Evolutionary conservation across 2,329 filamentous ascomycete species (phyloP).

Genomic region (Fusarium fujikuroi): DNA sequence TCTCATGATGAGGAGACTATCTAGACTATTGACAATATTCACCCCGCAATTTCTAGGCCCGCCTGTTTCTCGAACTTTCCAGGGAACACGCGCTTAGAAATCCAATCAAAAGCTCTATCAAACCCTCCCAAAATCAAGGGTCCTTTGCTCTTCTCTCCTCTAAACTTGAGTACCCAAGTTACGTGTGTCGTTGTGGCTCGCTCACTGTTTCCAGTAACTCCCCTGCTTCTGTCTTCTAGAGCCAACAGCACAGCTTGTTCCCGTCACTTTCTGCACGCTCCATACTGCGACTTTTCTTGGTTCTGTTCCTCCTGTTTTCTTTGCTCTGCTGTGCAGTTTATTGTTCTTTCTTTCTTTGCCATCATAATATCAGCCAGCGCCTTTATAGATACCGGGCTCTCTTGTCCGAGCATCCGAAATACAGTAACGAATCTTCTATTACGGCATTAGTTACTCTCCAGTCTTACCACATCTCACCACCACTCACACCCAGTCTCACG

Average conservation of each 20-base stretch:
- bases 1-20: slow-evolving; percentile 15
- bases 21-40: neutral
- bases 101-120: slow-evolving; percentile 38
- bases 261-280: neutral
- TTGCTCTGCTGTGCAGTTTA: neutral
- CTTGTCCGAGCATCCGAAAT: neutral
- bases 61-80: slow-evolving; percentile 44
- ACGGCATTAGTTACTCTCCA: neutral
- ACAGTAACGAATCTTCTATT: neutral
- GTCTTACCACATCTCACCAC: neutral
- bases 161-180: neutral
- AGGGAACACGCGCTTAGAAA: slow-evolving; percentile 45
- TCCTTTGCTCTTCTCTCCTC: slow-evolving; percentile 3
- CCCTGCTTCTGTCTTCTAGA: neutral
- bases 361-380: neutral
- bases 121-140: slow-evolving; percentile 4
- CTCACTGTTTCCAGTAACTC: neutral
- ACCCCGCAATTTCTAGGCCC: slow-evolving; percentile 25
- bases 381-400: neutral
- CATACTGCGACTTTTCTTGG: neutral
- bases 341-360: neutral
- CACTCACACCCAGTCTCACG: neutral
- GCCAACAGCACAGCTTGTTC: neutral
- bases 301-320: neutral
- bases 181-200: slow-evolving; percentile 11